Conservation (phyloP, 768 basidiomycete genomes). For the Clitopilus passeckerianus region DNA sequence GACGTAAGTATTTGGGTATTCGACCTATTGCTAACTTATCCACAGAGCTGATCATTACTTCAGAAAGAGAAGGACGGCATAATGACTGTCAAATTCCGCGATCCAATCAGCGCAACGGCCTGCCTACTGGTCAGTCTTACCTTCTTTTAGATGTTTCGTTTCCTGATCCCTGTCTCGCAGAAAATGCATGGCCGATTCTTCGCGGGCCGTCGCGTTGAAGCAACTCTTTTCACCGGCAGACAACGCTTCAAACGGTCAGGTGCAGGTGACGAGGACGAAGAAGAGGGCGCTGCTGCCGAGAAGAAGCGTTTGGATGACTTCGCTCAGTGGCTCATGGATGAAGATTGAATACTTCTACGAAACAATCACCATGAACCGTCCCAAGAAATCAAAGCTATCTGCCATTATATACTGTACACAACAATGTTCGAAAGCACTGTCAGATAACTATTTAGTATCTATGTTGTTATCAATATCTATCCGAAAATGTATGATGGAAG, state of each 20-base stretch:
- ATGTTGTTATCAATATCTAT: background rate
- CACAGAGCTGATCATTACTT: background rate
- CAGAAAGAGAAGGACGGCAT: constrained; percentile 91
- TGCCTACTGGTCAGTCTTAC: constrained; percentile 68
- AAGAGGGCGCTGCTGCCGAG: constrained; percentile 69
- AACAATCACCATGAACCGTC: background rate
- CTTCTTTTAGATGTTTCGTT: background rate
- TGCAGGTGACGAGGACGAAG: constrained; percentile 54
- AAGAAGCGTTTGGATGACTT: constrained; percentile 85
- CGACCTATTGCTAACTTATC: too few relatives aligned
- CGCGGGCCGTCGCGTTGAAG: constrained; percentile 77
- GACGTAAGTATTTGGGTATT: constrained; percentile 58
- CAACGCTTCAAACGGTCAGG: constrained; percentile 80
- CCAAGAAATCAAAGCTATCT: constrained; percentile 6
- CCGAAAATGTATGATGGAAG: constrained; percentile 1
- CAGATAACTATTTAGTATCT: constrained; percentile 8
- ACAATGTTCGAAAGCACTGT: constrained; percentile 11
- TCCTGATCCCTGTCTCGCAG: constrained; percentile 27
- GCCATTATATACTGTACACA: constrained; percentile 15
- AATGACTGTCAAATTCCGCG: constrained; percentile 96
- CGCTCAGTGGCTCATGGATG: constrained; percentile 84
- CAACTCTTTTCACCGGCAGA: constrained; percentile 75
- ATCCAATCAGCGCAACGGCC: constrained; percentile 88
- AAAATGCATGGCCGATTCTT: constrained; percentile 97
- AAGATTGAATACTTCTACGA: constrained; percentile 38